Evolutionary conservation across 148 eudicot genomes (phyloP).

Genomic region (Diospyros lotus): DNA sequence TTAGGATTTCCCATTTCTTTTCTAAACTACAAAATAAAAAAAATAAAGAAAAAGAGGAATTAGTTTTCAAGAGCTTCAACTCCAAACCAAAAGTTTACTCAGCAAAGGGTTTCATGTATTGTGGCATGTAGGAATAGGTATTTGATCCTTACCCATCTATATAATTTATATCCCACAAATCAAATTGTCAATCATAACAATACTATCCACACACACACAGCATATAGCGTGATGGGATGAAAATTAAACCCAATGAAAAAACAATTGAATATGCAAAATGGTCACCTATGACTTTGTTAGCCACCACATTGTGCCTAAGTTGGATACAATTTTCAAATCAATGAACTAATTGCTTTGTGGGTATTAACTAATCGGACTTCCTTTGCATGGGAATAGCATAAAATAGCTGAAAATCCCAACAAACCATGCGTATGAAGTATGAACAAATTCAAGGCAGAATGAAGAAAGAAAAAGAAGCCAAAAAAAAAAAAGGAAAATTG

Average conservation of each 20-base stretch:
- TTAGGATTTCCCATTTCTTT: too few species aligned
- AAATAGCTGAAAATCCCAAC: not conserved
- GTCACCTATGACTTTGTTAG: not conserved
- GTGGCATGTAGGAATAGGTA: too few species aligned
- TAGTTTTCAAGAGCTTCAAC: too few species aligned
- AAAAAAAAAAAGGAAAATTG: too few species aligned
- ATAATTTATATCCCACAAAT: too few species aligned
- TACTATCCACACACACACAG: not conserved
- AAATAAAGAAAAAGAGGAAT: too few species aligned
- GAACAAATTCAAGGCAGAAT: not conserved
- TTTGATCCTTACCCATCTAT: too few species aligned
- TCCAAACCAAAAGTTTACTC: too few species aligned
- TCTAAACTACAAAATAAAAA: too few species aligned
- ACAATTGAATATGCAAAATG: conserved; percentile 1
- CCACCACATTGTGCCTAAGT: not conserved
- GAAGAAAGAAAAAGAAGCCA: not conserved
- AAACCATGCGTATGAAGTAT: not conserved
- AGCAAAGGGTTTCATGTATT: too few species aligned
- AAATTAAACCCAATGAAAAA: not conserved
- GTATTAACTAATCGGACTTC: conserved; percentile 4
- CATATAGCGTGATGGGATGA: not conserved
- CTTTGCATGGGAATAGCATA: not conserved
- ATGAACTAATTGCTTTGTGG: not conserved
- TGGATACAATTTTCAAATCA: not conserved
- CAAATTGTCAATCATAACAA: too few species aligned